phyloP scores from a whole-genome alignment of 805 yeast genomes.

The Lipomyces oligophaga region DNA sequence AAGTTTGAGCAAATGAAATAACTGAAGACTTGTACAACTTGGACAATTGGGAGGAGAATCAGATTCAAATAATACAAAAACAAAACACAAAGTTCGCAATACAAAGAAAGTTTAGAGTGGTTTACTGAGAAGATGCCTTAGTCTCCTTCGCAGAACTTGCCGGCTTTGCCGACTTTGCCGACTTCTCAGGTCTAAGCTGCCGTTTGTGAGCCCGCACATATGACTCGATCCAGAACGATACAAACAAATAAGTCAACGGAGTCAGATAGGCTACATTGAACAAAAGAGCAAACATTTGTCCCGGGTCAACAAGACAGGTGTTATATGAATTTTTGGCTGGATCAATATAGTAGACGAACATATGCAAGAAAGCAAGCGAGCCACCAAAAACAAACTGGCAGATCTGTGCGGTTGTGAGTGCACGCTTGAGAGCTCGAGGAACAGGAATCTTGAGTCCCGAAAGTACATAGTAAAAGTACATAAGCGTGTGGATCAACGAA shows the following conservation, averaged over 20 bases:
- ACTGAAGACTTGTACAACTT: too few relatives aligned
- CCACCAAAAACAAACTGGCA: constrained; percentile 68
- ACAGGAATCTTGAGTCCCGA: constrained; percentile 56
- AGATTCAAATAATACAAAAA: too few relatives aligned
- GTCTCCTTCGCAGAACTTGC: too few relatives aligned
- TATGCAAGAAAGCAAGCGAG: constrained; percentile 58
- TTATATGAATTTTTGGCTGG: constrained; percentile 42
- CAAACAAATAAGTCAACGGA: constrained; percentile 40
- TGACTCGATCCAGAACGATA: constrained; percentile 27
- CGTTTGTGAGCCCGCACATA: constrained; percentile 16
- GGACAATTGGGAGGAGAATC: too few relatives aligned
- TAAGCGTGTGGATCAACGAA: constrained; percentile 70
- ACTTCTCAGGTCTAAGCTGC: too few relatives aligned
- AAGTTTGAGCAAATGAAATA: too few relatives aligned
- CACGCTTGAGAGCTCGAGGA: constrained; percentile 54
- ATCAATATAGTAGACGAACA: constrained; percentile 59
- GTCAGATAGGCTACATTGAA: constrained; percentile 62
- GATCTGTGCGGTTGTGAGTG: constrained; percentile 64
- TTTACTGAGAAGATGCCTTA: too few relatives aligned
- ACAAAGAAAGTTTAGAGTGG: too few relatives aligned
- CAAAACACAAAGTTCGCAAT: too few relatives aligned
- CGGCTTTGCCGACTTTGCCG: too few relatives aligned
- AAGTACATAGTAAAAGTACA: constrained; percentile 67
- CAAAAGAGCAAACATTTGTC: constrained; percentile 58
- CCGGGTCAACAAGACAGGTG: constrained; percentile 54